Conservation (phyloP, 805 yeast species). For the Yarrowia sp. region DNA sequence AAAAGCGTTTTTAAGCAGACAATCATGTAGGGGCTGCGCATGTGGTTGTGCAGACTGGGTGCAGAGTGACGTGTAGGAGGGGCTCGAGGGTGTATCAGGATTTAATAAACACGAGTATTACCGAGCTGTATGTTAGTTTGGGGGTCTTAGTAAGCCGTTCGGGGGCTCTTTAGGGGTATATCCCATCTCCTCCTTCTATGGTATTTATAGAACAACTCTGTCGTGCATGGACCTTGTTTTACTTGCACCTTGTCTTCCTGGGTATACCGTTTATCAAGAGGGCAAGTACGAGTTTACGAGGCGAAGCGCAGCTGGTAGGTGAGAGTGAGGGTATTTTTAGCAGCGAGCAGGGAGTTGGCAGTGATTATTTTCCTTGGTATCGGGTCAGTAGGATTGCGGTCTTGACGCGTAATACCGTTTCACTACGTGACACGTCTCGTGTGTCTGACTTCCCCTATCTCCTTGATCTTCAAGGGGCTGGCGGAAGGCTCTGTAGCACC, state of each 20-base stretch:
- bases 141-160: too few relatives aligned
- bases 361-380: too few relatives aligned
- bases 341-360: too few relatives aligned
- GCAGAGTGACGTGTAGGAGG: slow-evolving; percentile 5
- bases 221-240: background rate
- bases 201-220: slow-evolving; percentile 17
- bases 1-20: slow-evolving; percentile 10
- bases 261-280: slow-evolving; percentile 12
- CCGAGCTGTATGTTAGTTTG: too few relatives aligned
- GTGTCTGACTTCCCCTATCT: too few relatives aligned
- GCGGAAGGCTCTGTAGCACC: background rate
- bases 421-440: too few relatives aligned
- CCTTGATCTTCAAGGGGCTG: slow-evolving; percentile 16
- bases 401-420: too few relatives aligned
- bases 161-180: too few relatives aligned
- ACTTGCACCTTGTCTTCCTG: background rate
- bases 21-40: slow-evolving; percentile 19
- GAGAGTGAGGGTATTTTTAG: slow-evolving; percentile 7
- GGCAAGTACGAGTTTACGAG: slow-evolving; percentile 24
- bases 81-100: too few relatives aligned
- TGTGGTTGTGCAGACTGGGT: slow-evolving; percentile 8
- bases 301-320: slow-evolving; percentile 25
- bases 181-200: too few relatives aligned
- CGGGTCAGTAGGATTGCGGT: too few relatives aligned
- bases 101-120: too few relatives aligned